These are phyloP conservation scores for sorghum (Sorghum bicolor) DNA, from an alignment of 176 grass and related monocot genomes.

Conservation along the genomic window DNA sequence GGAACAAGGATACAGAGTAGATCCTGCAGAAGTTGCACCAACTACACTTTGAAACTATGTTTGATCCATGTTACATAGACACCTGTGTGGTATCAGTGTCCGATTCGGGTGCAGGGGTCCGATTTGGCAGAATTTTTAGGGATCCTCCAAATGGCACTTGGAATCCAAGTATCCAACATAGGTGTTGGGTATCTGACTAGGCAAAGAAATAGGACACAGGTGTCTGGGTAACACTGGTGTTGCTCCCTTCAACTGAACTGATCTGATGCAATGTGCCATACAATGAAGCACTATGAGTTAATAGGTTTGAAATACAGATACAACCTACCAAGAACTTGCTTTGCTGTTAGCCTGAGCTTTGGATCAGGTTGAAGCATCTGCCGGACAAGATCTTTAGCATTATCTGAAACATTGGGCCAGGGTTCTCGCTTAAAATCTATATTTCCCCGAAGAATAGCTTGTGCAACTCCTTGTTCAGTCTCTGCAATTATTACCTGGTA, in stretches of 20 bases:
- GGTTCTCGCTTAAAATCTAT: constrained; percentile 99
- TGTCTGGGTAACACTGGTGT: not conserved
- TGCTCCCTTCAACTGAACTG: not conserved
- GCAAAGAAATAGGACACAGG: not conserved
- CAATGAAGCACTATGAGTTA: not conserved
- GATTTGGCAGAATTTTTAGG: not conserved
- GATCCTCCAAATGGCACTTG: not conserved
- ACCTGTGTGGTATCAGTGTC: not conserved
- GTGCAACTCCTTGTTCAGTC: constrained; percentile 98
- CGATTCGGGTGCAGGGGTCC: not conserved
- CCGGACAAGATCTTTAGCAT: constrained; percentile 88
- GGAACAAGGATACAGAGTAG: not conserved
- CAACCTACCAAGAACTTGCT: constrained; percentile 89
- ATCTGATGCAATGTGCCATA: not conserved
- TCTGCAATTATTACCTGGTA: constrained; percentile 57
- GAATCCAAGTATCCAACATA: not conserved
- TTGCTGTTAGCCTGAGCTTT: constrained; percentile 87
- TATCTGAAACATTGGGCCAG: constrained; percentile 94
- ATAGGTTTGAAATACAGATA: not conserved
- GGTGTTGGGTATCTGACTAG: not conserved
- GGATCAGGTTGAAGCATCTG: constrained; percentile 97
- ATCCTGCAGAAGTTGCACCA: not conserved
- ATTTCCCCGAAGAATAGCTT: constrained; percentile 93
- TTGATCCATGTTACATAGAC: not conserved
- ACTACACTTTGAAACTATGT: not conserved